Evolutionary conservation across 768 basidiomycete genomes (phyloP), one percentile per base, ranked within the genome.

Genomic region (Boletales sp.): DNA sequence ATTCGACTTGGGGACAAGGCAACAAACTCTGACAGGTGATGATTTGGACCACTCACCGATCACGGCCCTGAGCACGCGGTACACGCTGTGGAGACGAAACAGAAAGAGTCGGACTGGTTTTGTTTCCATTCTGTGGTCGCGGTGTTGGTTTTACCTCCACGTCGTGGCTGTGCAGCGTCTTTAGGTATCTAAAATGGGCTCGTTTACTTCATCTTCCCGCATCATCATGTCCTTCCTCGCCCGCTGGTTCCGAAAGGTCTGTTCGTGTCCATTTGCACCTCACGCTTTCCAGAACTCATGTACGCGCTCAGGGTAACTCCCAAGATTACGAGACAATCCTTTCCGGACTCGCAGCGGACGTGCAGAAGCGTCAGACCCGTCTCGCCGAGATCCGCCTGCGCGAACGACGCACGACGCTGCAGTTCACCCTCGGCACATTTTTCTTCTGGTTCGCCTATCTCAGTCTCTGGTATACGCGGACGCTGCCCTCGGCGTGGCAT

Each of bases 321-420:
- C 86, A 90, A 57, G 86, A 94, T 72, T 90, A 86, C 63, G 89
- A 90, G 61, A 76, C 83, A 18, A 70, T 89, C 50, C 80, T 94
- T 28, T 77, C 84, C 19, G 67, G 72, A 40, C 76, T 94, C 46
- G 83, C 84, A 9, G 66, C 71, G 19, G 80, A 87, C 61, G 86
- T 94, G 49, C 79, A 83, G 61, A 82, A 85, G 53, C 82, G 87
- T 13, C 85, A 89, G 68, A 74, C 80, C 37, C 77, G 80, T 50
- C 79, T 94, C 14, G 82, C 86, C 2, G 91, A 91, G 63, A 87
- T 95, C 56, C 83, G 89, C n/a, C 70, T 90, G 48, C 81, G 92
- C 37, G 90, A 95, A 68, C 80, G 89, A 30, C 77, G 91, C 9
- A 76, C 90, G 1, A 87, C 86, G 17, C 73, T 91, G 44, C 74